Base-by-base conservation (phyloP, 768 basidiomycete species). In the Pulveroboletus ravenelii region DNA sequence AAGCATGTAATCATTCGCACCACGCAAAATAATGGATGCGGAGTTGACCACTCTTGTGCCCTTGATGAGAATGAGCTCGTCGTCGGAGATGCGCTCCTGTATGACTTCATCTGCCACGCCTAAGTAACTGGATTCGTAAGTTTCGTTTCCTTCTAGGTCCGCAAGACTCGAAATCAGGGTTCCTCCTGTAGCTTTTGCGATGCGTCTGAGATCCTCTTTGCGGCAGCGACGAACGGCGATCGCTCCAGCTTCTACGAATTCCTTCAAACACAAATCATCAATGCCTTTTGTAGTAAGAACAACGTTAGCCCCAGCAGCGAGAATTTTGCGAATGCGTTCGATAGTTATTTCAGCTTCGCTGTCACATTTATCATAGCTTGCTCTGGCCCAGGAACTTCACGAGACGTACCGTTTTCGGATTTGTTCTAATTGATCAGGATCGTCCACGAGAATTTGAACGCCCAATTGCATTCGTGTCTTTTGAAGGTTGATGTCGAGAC, bases 1-100 rank as follows among this genome's bases (percentile, higher is more conserved):
- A 60, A 98, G 74, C 89, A 97, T 93, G 69, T 95, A 97, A 70
- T 99, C 96, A 69, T 98, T 99, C 27, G 96, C 96, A 40, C 96
- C 96, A 48, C 96, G 82, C 51, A 99, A 76, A 51, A 99, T 82
- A 62, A 99, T 89, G 17, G 93, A 96, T 13, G 88, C 78, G 20
- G 93, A 94, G 73, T 74, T 93, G 64, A 98, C 94, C 37, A 93
- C 87, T 72, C 95, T 98, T 44, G 94, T 98, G 3, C 96, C 96
- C 75, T 97, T 99, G 75, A 98, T 76, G 56, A 99, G 74, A 68
- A 98, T 98, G 40, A 96, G 79, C 66, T 99, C 95, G 67, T 99
- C 96, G 62, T 99, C 96, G n/a, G 92, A 87, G 66, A 98, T 93
- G 53, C 95, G 80, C 72, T 97, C 93, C 68, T 99, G 95, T 5